Evolutionary conservation across 1,284 basidiomycete species (phyloP), one percentile per base, ranked within the genome.

Genomic region (Microbotryum scabiosae): DNA sequence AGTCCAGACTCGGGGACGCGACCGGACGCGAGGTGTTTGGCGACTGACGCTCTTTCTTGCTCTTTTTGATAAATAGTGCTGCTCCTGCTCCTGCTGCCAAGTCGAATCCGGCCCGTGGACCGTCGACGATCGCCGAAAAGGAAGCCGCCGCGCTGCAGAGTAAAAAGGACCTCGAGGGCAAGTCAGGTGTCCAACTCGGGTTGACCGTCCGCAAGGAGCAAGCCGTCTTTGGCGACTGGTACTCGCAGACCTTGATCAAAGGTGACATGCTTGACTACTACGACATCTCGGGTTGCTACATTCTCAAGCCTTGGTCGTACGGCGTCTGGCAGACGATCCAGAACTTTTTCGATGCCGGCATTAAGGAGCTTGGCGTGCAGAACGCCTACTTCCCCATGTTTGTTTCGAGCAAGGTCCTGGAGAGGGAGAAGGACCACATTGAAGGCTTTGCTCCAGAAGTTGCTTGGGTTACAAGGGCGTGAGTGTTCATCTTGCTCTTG

Each of bases 341-440:
- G 79, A 82, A 88, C 66, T 96, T 90, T 89, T 97, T 97, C 79
- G 89, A 97, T 75, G 77, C 77, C 55, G 81, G 60, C 49, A 64
- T 97, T 80, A 93, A 90, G 78, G 88, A 89, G 72, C 82, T 97
- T 72, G 96, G 87, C 51, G 93, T 98, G 36, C 88, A 96, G 75
- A 97, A 98, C 77, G 86, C 91, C 49, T 99, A 97, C 75, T 99
- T 99, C 82, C 96, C 94, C 18, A 97, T 98, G 91, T 97, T 98
- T 72, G 90, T 99, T 55, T 96, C 92, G 0, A 78, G 82, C 60
- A 90, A 90, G 64, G 90, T 96, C 44, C 83, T 99, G 57, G 93
- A 99, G 77, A 82, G 87, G 53, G 94, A 99, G 76, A 98, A 98
- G 80, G 87, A 98, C 72, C 94, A 99, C 76, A 92, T 99, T 67